phyloP scores from a whole-genome alignment of 768 basidiomycete genomes.

The Agaricus subrufescens region DNA sequence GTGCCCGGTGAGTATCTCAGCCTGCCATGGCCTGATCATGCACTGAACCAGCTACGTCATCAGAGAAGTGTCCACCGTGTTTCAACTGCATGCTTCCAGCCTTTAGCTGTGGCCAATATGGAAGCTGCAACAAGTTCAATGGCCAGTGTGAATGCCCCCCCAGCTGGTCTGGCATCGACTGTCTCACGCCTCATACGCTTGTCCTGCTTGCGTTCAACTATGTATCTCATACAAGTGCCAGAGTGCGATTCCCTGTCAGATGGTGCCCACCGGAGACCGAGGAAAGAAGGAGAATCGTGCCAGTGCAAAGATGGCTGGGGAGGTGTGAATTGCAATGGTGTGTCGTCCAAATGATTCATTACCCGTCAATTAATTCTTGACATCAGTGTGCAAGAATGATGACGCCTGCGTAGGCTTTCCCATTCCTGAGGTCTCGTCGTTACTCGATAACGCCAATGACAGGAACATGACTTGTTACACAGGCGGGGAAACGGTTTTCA shows the following conservation, averaged over 20 bases:
- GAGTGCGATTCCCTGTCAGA: constrained; percentile 95
- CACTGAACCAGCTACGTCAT: constrained; percentile 1
- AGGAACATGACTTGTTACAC: constrained; percentile 86
- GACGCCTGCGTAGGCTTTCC: constrained; percentile 78
- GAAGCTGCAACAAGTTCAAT: constrained; percentile 84
- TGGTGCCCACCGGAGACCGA: constrained; percentile 76
- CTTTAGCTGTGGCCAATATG: constrained; percentile 91
- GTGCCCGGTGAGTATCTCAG: constrained; percentile 2
- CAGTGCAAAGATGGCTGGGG: constrained; percentile 94
- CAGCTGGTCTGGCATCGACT: constrained; percentile 98
- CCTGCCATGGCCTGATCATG: not conserved
- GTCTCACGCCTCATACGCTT: constrained; percentile 80
- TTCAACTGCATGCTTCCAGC: constrained; percentile 95
- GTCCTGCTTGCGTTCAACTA: not conserved
- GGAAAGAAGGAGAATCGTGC: constrained; percentile 73
- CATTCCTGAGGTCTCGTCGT: constrained; percentile 29
- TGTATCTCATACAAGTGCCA: constrained; percentile 23
- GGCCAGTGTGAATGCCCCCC: constrained; percentile 96
- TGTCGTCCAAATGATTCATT: constrained; percentile 15
- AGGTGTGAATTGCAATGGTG: constrained; percentile 97
- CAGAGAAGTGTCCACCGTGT: constrained; percentile 76
- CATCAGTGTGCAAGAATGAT: constrained; percentile 80
- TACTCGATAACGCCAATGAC: constrained; percentile 11
- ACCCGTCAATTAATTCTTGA: not conserved
- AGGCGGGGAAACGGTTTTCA: constrained; percentile 90